Evolutionary conservation across 2,329 filamentous ascomycete species (phyloP).

Genomic region (Exophiala bonariae): DNA sequence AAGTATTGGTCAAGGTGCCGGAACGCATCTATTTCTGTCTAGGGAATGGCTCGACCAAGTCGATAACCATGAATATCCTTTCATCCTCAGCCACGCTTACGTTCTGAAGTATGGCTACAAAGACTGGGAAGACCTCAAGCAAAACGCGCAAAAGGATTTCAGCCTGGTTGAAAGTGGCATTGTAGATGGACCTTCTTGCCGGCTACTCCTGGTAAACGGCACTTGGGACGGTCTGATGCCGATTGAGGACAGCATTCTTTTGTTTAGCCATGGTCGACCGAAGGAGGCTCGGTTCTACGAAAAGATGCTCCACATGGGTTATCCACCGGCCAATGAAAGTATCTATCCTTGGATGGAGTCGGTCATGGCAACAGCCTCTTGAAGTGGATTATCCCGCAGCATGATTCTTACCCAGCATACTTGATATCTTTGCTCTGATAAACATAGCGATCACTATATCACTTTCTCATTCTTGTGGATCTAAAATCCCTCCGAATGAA

Average conservation of each 20-base stretch:
- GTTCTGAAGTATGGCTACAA: constrained; percentile 64
- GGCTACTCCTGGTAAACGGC: constrained; percentile 64
- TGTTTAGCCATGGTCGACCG: constrained; percentile 64
- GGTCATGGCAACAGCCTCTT: constrained; percentile 21
- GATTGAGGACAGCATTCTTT: constrained; percentile 65
- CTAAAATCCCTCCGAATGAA: constrained; percentile 16
- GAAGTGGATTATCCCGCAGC: background rate
- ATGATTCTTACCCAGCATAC: too few relatives aligned
- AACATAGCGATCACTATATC: too few relatives aligned
- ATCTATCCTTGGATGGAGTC: constrained; percentile 29
- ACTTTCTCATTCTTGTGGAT: too few relatives aligned
- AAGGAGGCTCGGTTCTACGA: constrained; percentile 67
- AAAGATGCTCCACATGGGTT: constrained; percentile 66
- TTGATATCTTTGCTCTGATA: too few relatives aligned
- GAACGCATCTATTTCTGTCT: constrained; percentile 62
- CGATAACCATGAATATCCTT: constrained; percentile 68
- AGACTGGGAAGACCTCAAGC: constrained; percentile 56
- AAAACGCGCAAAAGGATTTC: constrained; percentile 60
- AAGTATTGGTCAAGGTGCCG: constrained; percentile 63
- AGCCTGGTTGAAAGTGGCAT: constrained; percentile 62
- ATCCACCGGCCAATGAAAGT: constrained; percentile 45
- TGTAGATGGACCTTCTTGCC: constrained; percentile 55
- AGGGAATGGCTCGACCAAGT: constrained; percentile 61
- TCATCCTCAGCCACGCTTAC: constrained; percentile 55
- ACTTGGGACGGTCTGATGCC: constrained; percentile 66